A percentile compares a stretch with the other conserved stretches of the same genome.
Conservation (phyloP, 495 filamentous ascomycete genomes). For the Pyronema omphalodes region DNA sequence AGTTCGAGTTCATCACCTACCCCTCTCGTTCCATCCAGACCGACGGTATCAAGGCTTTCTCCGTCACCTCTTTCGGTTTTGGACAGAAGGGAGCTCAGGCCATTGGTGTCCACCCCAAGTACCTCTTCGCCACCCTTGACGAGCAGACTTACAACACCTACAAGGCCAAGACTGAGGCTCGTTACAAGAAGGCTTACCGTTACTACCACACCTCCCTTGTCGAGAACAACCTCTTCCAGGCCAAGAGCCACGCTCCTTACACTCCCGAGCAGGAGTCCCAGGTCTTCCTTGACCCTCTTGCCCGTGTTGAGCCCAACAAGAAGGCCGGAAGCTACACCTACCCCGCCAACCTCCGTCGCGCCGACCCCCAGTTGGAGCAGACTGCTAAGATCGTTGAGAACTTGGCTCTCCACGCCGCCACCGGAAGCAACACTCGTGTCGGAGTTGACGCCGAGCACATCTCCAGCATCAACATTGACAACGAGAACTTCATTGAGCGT, state of each 20-base stretch:
- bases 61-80: constrained; percentile 96
- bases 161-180: constrained; percentile 65
- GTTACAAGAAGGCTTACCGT: constrained; percentile 95
- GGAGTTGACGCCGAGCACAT: constrained; percentile 87
- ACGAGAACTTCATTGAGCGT: constrained; percentile 81
- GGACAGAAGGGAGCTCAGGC: constrained; percentile 97
- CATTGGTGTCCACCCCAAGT: constrained; percentile 90
- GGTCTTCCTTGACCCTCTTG: constrained; percentile 89
- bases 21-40: constrained; percentile 91
- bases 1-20: constrained; percentile 96
- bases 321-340: constrained; percentile 63
- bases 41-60: constrained; percentile 95
- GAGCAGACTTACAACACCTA: constrained; percentile 65
- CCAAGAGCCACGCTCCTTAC: constrained; percentile 82
- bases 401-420: constrained; percentile 50
- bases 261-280: constrained; percentile 64
- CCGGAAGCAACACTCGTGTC: constrained; percentile 51
- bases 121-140: constrained; percentile 89
- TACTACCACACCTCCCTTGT: constrained; percentile 96
- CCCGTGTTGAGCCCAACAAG: constrained; percentile 66
- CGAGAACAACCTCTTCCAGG: constrained; percentile 91
- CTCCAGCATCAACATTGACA: constrained; percentile 67
- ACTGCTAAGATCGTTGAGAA: constrained; percentile 65
- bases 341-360: constrained; percentile 43
- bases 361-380: constrained; percentile 35